Base-by-base conservation (phyloP, 257 asterid species). In the Ilex asprella region DNA sequence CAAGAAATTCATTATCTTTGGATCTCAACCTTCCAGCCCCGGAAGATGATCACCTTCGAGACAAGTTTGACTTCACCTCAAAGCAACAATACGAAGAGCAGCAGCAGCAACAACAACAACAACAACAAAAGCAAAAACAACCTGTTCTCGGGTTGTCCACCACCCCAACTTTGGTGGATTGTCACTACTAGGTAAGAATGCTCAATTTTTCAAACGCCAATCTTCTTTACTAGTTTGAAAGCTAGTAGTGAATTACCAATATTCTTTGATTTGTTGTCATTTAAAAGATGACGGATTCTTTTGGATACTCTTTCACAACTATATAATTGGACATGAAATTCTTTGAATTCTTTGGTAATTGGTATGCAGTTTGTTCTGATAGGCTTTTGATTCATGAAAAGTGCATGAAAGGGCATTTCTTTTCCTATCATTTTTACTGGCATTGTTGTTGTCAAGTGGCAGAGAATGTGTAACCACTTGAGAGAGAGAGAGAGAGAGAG, bases 111-210 rank as follows among this genome's bases (percentile, higher is more conserved):
- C 62, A 66, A 39, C 21, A 59, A 21, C 56, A 61, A 55, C 39
- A 47, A 16, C 47, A 47, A 44, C 52, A 60, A 60, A 63, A 14
- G 21, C 62, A 65, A 59, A 27, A 67, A n/a, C 62, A 60, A 55
- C 41, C 76, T 16, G 57, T 70, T 51, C 54, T 82, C 68, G 79
- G 43, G 46, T 58, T 78, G 43, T 75, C 88, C 69, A 58, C 73
- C 69, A 21, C 79, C 39, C 79, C 79, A 60, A 71, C 81, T 62
- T 60, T 85, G 69, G 72, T 83, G 57, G 76, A 68, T 71, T 73
- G 82, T 56, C 83, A 61, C 43, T 54, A 66, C 58, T 65, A 21
- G 27, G 27, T 21, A 39, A 70, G 58, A 64, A 64, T 70, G 69
- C 75, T 59, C 49, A 31, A 39, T 21, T 16, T 55, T 50, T 29